Percentiles rank a stretch among this genome's conserved stretches.
Evolutionary conservation across 768 basidiomycete genomes (phyloP).

Genomic region (Termitomyces sp.): DNA sequence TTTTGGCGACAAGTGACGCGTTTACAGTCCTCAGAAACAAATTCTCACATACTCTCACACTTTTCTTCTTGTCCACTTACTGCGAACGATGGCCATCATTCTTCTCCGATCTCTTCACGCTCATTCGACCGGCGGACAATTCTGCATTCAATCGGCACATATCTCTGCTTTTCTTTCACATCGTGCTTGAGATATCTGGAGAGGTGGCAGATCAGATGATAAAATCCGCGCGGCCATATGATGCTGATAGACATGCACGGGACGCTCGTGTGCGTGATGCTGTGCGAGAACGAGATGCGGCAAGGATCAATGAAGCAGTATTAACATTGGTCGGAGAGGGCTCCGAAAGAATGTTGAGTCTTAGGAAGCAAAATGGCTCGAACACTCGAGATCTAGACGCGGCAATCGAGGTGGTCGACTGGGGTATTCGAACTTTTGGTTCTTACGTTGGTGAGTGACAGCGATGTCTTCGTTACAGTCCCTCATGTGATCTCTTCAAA

Average conservation of each 20-base stretch:
- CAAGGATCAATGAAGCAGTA: constrained; percentile 81
- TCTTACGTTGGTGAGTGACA: constrained; percentile 85
- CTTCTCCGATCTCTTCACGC: constrained; percentile 72
- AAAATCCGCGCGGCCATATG: constrained; percentile 79
- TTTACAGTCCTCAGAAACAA: constrained; percentile 85
- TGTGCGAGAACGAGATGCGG: constrained; percentile 87
- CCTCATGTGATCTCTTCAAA: constrained; percentile 24
- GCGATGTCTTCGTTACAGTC: neutral
- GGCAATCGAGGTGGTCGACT: constrained; percentile 79
- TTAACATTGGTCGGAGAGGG: constrained; percentile 77
- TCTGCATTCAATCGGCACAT: constrained; percentile 78
- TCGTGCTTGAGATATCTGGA: constrained; percentile 91
- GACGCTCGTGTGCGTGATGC: constrained; percentile 87
- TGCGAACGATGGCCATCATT: constrained; percentile 83
- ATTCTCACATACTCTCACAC: constrained; percentile 85
- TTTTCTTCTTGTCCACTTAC: constrained; percentile 88
- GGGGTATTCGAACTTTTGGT: constrained; percentile 88
- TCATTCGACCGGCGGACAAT: constrained; percentile 62
- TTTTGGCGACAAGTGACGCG: constrained; percentile 11
- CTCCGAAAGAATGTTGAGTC: constrained; percentile 49
- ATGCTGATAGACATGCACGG: constrained; percentile 65
- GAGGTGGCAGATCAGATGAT: constrained; percentile 97
- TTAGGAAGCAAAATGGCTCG: constrained; percentile 45
- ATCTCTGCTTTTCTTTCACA: constrained; percentile 84
- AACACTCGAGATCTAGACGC: constrained; percentile 53